Evolutionary conservation across 2,329 filamentous ascomycete species (phyloP).

Genomic region (Alternaria infectoria): DNA sequence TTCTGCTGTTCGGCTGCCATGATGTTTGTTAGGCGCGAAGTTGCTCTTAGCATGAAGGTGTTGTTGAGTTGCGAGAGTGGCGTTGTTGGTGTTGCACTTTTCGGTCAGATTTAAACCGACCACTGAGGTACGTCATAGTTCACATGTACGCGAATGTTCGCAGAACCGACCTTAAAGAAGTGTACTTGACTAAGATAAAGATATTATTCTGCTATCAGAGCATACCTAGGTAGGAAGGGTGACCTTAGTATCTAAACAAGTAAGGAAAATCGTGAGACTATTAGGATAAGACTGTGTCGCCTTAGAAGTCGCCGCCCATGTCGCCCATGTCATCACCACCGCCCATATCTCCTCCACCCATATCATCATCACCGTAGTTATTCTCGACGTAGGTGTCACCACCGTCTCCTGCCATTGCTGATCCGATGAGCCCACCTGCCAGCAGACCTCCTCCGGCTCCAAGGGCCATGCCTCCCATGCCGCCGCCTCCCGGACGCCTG

Average conservation of each 20-base stretch:
- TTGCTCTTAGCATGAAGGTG: constrained; percentile 28
- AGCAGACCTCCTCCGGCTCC: constrained; percentile 82
- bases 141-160: neutral
- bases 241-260: neutral
- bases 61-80: constrained; percentile 16
- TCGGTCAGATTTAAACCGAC: constrained; percentile 21
- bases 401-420: constrained; percentile 61
- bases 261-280: neutral
- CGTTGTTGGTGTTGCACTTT: constrained; percentile 18
- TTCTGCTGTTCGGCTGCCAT: constrained; percentile 36
- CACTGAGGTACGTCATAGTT: constrained; percentile 16
- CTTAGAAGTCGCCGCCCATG: constrained; percentile 19
- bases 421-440: constrained; percentile 74
- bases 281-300: neutral
- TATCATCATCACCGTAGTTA: constrained; percentile 23
- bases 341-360: constrained; percentile 35
- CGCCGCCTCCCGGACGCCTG: constrained; percentile 59
- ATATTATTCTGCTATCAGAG: neutral
- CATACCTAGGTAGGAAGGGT: neutral
- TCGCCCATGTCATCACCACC: constrained; percentile 40
- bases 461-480: constrained; percentile 74
- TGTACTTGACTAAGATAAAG: neutral
- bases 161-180: neutral
- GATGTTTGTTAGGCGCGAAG: constrained; percentile 19
- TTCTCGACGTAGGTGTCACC: constrained; percentile 29